These are phyloP conservation scores for Wallacemonas rigidus DNA, from an alignment of 208 protist genomes.

Conservation along the genomic window DNA sequence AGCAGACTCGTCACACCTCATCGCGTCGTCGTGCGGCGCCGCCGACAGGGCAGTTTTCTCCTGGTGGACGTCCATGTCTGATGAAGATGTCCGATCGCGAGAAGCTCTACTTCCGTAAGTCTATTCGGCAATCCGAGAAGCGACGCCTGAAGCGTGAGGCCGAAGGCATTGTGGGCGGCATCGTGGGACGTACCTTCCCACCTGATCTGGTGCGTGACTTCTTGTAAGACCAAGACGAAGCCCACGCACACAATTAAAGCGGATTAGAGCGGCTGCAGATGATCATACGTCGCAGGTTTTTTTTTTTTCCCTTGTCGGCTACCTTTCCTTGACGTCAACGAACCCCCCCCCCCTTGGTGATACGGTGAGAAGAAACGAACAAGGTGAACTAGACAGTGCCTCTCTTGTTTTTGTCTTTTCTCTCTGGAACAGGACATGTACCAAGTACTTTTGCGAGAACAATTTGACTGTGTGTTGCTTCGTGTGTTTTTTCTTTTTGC, in stretches of 20 bases:
- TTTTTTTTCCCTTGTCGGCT: no score
- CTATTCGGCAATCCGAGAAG: slow-evolving; percentile 32
- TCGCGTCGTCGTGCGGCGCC: neutral
- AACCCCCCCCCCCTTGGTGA: no score
- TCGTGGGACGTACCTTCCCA: slow-evolving; percentile 21
- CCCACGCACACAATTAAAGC: neutral
- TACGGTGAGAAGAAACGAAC: no score
- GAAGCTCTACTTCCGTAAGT: slow-evolving; percentile 47
- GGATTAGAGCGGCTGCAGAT: no score
- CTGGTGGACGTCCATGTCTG: neutral
- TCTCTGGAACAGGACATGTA: neutral
- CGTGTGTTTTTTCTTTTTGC: no score
- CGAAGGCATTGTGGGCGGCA: slow-evolving; percentile 20
- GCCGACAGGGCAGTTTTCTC: neutral
- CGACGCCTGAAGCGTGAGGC: slow-evolving; percentile 28
- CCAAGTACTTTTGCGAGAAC: no score
- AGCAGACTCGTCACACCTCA: neutral
- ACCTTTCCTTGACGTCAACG: no score
- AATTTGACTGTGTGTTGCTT: no score
- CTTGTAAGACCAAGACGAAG: neutral
- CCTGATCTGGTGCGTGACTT: slow-evolving; percentile 15
- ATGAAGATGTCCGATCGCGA: slow-evolving; percentile 23
- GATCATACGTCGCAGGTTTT: no score
- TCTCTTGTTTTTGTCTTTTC: slow-evolving; percentile 2
- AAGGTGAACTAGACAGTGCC: neutral